A percentile compares a stretch with the other conserved stretches of the same genome.
phyloP scores from a whole-genome alignment of 192 early-diverging fungal genomes.

The Lobosporangium transversale region DNA sequence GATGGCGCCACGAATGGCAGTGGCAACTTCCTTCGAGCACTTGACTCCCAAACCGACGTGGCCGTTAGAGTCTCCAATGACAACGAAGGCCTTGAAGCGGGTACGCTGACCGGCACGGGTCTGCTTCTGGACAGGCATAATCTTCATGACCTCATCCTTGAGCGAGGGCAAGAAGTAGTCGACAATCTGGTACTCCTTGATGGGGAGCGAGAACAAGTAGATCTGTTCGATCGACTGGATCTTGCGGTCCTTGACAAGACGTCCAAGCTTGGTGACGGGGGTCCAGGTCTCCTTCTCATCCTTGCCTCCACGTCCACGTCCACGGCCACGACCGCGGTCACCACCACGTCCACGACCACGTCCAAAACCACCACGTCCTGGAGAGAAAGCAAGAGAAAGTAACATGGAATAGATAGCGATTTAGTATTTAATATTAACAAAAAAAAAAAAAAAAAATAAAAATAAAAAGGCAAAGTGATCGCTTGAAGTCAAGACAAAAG shows the following conservation, averaged over 20 bases:
- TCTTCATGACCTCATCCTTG: slow-evolving; percentile 99
- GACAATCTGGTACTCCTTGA: slow-evolving; percentile 99
- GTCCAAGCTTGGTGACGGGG: slow-evolving; percentile 99
- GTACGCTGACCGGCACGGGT: slow-evolving; percentile 99
- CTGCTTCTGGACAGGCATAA: slow-evolving; percentile 99
- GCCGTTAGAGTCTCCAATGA: slow-evolving; percentile 96
- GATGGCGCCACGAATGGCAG: slow-evolving; percentile 98
- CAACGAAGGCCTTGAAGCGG: slow-evolving; percentile 99
- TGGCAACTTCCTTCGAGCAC: slow-evolving; percentile 99
- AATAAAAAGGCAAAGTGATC: too few species aligned
- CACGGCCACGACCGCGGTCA: slow-evolving; percentile 70
- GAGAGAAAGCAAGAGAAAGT: slow-evolving; percentile 7
- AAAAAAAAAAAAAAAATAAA: too few species aligned
- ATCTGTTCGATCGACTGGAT: slow-evolving; percentile 97
- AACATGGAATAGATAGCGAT: too few species aligned
- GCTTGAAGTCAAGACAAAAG: too few species aligned
- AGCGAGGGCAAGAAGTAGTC: slow-evolving; percentile 94
- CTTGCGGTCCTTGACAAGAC: slow-evolving; percentile 97
- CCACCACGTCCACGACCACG: slow-evolving; percentile 78
- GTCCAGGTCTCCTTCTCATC: slow-evolving; percentile 69
- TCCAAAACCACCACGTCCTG: slow-evolving; percentile 84
- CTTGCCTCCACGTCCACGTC: slow-evolving; percentile 74
- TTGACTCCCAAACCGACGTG: slow-evolving; percentile 99
- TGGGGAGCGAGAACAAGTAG: slow-evolving; percentile 97
- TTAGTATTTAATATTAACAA: too few species aligned